These are phyloP conservation scores for Quercus tomentella DNA, from an alignment of 331 rosid genomes.

Conservation along the genomic window DNA sequence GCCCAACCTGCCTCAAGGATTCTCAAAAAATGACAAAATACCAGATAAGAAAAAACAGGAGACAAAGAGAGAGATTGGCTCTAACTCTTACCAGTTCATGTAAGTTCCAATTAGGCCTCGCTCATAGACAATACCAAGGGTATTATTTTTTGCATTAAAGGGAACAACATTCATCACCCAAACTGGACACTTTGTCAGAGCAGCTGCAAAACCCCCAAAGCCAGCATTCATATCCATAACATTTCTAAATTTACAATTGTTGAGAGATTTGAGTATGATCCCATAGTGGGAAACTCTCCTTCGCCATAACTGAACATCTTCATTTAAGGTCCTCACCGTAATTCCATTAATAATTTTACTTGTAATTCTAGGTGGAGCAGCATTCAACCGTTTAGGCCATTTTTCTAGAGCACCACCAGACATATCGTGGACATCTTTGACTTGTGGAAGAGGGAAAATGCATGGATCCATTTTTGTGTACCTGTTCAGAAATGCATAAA, in stretches of 20 bases:
- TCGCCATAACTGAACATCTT: conserved; percentile 38
- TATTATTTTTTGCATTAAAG: conserved; percentile 15
- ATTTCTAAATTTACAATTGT: conserved; percentile 41
- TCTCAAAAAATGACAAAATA: background rate
- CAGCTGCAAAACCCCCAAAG: conserved; percentile 57
- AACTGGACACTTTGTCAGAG: conserved; percentile 11
- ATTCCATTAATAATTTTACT: conserved; percentile 14
- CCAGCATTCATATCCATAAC: conserved; percentile 67
- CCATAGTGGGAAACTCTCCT: conserved; percentile 36
- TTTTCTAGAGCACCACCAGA: conserved; percentile 43
- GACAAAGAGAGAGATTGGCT: background rate
- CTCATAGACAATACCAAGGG: conserved; percentile 45
- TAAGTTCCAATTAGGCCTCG: conserved; percentile 30
- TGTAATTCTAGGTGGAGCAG: conserved; percentile 36
- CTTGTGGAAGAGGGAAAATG: conserved; percentile 48
- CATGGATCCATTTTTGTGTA: conserved; percentile 53
- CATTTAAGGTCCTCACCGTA: conserved; percentile 14
- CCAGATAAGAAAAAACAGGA: background rate
- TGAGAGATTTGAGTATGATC: conserved; percentile 32
- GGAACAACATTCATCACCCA: conserved; percentile 1
- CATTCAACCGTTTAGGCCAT: conserved; percentile 45
- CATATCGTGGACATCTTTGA: conserved; percentile 22
- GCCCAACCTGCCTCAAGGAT: background rate
- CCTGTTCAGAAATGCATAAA: conserved; percentile 39
- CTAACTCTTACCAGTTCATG: conserved; percentile 30